Evolutionary conservation across 2,329 filamentous ascomycete species (phyloP), one percentile per base, ranked within the genome.

Genomic region (Trichoderma oligosporum): DNA sequence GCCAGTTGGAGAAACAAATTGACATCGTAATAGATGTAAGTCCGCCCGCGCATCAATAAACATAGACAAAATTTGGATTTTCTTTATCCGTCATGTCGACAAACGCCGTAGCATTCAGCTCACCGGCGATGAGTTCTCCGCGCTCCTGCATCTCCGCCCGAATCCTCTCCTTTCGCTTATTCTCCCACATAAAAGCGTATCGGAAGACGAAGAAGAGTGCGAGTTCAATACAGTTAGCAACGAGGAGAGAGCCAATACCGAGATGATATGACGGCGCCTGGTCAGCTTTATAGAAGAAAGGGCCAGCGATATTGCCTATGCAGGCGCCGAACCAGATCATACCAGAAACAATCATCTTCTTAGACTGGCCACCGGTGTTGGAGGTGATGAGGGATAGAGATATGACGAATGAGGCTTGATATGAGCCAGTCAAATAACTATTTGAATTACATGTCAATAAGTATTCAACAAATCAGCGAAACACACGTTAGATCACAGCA

Each of bases 341-440:
- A 1, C 80, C 82, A 20, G 83, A 84, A n/a, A 82, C 82, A 24
- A 85, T 79, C 44, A 85, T 82, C 65, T 86, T 84, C 66, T 85
- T 85, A 1, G 82, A 83, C 60, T 84, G 81, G 0, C 82, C 82
- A 1, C 73, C 76, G 0, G 75, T 76, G 62, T 82, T 81, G 35
- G 76, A 76, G 0, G 77, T 78, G 39, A 76, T 75, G 58, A 80
- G 72, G 1, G 74, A 75, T 0, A 80, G 68, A 2, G 64, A 68
- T 20, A 75, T 66, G 42, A 74, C 71, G 29, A 73, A 74, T 0
- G 73, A 74, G 0, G 73, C 72, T 36, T 74, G 71, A 59, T 74
- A 73, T 1, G 71, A 74, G 41, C 71, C 71, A 59, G 64, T 69
- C 11, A 73, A 66, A 44, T 70, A 70, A 51, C 68, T 70, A 14